Conservation (phyloP, 495 filamentous ascomycete genomes). For the Lasiosphaeris hirsuta region DNA sequence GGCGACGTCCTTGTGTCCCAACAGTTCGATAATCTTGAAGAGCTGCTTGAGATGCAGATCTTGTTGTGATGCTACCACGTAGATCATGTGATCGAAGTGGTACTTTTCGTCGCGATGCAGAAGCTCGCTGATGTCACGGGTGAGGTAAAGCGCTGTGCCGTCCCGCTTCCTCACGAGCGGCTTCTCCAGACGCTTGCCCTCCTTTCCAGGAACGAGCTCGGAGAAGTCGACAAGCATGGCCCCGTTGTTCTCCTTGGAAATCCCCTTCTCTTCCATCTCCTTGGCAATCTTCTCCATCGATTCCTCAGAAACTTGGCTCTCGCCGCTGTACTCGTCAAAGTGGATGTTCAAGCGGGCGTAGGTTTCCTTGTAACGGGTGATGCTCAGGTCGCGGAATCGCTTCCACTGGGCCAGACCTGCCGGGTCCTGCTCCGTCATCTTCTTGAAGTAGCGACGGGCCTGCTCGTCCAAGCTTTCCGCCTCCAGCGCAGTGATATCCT, state of each 20-base stretch:
- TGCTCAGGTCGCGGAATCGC: slow-evolving; percentile 86
- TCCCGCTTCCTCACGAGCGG: slow-evolving; percentile 58
- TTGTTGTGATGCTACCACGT: slow-evolving; percentile 60
- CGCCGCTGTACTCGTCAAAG: slow-evolving; percentile 91
- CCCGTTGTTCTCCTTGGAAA: slow-evolving; percentile 80
- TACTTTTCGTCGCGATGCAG: slow-evolving; percentile 58
- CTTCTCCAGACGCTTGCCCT: slow-evolving; percentile 54
- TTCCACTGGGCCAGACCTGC: slow-evolving; percentile 78
- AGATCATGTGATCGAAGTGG: slow-evolving; percentile 68
- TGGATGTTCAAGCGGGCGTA: slow-evolving; percentile 65
- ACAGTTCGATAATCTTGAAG: slow-evolving; percentile 61
- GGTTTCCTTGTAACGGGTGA: slow-evolving; percentile 68
- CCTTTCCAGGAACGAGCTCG: slow-evolving; percentile 62
- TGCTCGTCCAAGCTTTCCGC: slow-evolving; percentile 58
- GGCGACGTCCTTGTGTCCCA: slow-evolving; percentile 57
- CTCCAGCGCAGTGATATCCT: slow-evolving; percentile 47
- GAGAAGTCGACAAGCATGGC: slow-evolving; percentile 85
- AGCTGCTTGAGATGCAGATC: slow-evolving; percentile 61
- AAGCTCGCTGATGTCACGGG: slow-evolving; percentile 63
- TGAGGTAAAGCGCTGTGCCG: slow-evolving; percentile 62
- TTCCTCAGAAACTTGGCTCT: slow-evolving; percentile 84
- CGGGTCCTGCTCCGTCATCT: slow-evolving; percentile 79
- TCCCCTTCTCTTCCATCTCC: slow-evolving; percentile 64
- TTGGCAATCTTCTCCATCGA: slow-evolving; percentile 68
- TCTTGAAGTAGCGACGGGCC: slow-evolving; percentile 78